Base-by-base conservation (phyloP, 495 filamentous ascomycete species). In the Aspergillus olivimuriae region DNA sequence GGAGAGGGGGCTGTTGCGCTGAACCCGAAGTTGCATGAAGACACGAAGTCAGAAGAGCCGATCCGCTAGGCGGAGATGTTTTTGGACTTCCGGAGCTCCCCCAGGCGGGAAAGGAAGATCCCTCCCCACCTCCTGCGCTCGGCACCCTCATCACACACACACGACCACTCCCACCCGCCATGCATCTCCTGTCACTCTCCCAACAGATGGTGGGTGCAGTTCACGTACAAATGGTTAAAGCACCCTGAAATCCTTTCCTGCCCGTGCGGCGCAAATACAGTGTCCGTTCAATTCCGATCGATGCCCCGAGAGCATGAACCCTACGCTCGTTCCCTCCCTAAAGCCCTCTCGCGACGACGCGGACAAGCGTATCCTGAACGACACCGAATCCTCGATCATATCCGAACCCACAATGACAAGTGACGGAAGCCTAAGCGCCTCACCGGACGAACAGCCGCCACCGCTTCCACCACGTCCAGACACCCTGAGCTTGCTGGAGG, bases 381-480 rank as follows among this genome's bases (percentile, higher is more conserved):
- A 28, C 24, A 39, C 34, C 23, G 28, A 39, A 7, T 16, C 50
- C 16, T 30, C 38, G 0, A 38, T 45, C 14, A 16, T 34, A 16
- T 19, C 39, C 22, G 47, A 33, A 33, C 24, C 42, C 17, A 23
- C 49, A 17, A 35, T 34, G 24, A 37, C 33, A 6, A 39, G 24
- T 1, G 21, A 33, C 11, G 47, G 50, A 30, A 53, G 50, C 33
- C 60, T 48, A 31, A 68, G 55, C 22, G 32, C 43, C 15, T 64
- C 53, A 23, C 53, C 58, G 41, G 67, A 74, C 47, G 73, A 68
- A 20, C 56, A 47, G 33, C 72, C 69, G 26, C 83, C 81, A 39
- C 84, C 85, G 31, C 63, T 90, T 28, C 87, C 86, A 28, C 83
- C 84, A 15, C 77, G 86, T 34, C 82, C 82, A 18, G 65, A 57